Base-by-base conservation (phyloP, 192 early-diverging fungal species). In the Gorgonomyces haynaldii region DNA sequence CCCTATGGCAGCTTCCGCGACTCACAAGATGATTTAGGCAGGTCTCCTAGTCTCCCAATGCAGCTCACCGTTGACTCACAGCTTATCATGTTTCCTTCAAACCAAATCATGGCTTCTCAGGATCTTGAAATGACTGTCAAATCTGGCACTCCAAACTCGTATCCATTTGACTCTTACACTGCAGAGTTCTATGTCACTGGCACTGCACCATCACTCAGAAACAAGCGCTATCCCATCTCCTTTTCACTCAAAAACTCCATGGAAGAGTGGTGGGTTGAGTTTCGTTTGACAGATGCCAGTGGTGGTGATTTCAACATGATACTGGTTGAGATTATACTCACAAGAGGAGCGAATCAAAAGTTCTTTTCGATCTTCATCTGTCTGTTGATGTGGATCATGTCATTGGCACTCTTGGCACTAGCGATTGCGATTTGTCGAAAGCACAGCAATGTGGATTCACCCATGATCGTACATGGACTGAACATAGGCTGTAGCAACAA, bases 401-500 rank as follows among this genome's bases (percentile, higher is more conserved):
- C 46, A 6, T 21, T 49, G 46, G 46, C 23, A 6, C n/a, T 49
- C 10, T 49, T 49, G n/a, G 9, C 28, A 23, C n/a, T 49, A 15
- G 22, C 34, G 13, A 38, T 49, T n/a, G n/a, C n/a, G n/a, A n/a
- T n/a, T n/a, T n/a, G n/a, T n/a, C n/a, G n/a, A n/a, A n/a, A n/a
- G n/a, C n/a, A 39, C 7, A 7, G 53, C 16, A 58, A 58, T 26
- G 53, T 57, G 2, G 57, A 58, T 17, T 53, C 57, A 12, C 57
- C 57, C 10, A 57, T 35, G 2, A 56, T 58, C 15, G 52, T 42
- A 6, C n/a, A n/a, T n/a, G n/a, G n/a, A n/a, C n/a, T n/a, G n/a
- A n/a, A n/a, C n/a, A n/a, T 34, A 34, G 32, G 32, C 29, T 23
- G 48, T 52, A 6, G 13, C 37, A 17, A 30, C 26, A 42, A 38